A percentile compares a stretch with the other conserved stretches of the same genome.
Evolutionary conservation across 2,329 filamentous ascomycete genomes (phyloP).

Genomic region (Penicillium sp.): DNA sequence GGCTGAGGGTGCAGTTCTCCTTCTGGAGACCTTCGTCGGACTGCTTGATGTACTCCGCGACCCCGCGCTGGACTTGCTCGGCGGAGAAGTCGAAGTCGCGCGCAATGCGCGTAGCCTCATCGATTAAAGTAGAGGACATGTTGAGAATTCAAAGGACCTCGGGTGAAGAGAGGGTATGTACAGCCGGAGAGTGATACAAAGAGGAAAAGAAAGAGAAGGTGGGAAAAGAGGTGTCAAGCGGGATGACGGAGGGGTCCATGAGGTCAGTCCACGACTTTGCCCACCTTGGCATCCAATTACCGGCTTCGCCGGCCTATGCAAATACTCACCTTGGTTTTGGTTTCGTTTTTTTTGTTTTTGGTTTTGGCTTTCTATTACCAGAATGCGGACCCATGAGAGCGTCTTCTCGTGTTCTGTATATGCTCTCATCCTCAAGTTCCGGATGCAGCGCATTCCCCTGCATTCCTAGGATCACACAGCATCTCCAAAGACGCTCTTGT

Average conservation of each 20-base stretch:
- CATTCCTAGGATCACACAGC: conserved; percentile 9
- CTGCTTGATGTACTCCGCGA: conserved; percentile 80
- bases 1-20: conserved; percentile 78
- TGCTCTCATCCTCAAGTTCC: background rate
- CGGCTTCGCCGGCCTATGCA: conserved; percentile 20
- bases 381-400: too few species aligned
- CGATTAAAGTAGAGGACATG: conserved; percentile 47
- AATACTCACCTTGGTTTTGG: background rate
- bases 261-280: conserved; percentile 27
- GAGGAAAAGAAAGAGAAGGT: conserved; percentile 2
- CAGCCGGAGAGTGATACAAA: background rate
- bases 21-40: conserved; percentile 81
- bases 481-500: background rate
- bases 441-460: conserved; percentile 9
- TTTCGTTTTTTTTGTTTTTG: background rate
- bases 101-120: conserved; percentile 76
- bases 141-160: conserved; percentile 4
- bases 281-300: conserved; percentile 2
- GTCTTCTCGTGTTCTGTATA: too few species aligned
- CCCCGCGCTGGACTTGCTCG: conserved; percentile 73
- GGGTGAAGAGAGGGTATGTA: background rate
- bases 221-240: conserved; percentile 8
- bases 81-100: conserved; percentile 81
- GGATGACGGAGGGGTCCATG: conserved; percentile 28
- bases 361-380: background rate